Evolutionary conservation across 768 basidiomycete species (phyloP), one percentile per base, ranked within the genome.

Genomic region (Polyporus arcularius): DNA sequence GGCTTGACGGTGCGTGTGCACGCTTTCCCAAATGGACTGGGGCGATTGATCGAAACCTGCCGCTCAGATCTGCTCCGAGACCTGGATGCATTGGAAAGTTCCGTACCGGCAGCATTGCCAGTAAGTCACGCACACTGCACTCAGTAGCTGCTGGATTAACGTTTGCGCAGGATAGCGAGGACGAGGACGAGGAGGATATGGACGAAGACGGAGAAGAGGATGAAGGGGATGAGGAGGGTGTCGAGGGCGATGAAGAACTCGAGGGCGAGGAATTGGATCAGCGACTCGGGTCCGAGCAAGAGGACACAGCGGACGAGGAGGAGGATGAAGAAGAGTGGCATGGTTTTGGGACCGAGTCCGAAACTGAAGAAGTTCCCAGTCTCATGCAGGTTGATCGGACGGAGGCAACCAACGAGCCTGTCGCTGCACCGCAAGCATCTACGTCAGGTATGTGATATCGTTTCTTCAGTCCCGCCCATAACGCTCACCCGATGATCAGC

Each of bases 1-100:
- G 94, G 4, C 75, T 97, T 15, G 92, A 89, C 67, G 96, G 96
- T 94, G 69, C 30, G 80, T 72, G 3, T 18, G 14, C 16, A 7
- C 40, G 57, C 11, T 12, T 57, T 28, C 28, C 42, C 9, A 43
- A 6, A 15, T 43, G 15, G 42, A 3, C 9, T 48, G 4, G 21
- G 8, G 26, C 3, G 26, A 18, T 1, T 12, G 21, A 18, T 12
- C 3, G 43, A n/a, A 16, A 45, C 41, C 41, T 14, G 21, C 43
- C 43, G 26, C 26, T 14, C n/a, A 74, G 75, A 73, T 18, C 60
- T 72, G 11, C 45, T 74, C 40, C 53, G 42, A 38, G 71, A 67
- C 39, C 61, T 74, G 6, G 70, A 72, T 50, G 50, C 41, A 0
- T 66, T 73, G 14, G 69, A 71, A 40, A 38, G 52, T 26, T 57